These are phyloP conservation scores for Mesembryanthemum crystallinum DNA, from an alignment of 148 eudicot species.

Conservation along the genomic window DNA sequence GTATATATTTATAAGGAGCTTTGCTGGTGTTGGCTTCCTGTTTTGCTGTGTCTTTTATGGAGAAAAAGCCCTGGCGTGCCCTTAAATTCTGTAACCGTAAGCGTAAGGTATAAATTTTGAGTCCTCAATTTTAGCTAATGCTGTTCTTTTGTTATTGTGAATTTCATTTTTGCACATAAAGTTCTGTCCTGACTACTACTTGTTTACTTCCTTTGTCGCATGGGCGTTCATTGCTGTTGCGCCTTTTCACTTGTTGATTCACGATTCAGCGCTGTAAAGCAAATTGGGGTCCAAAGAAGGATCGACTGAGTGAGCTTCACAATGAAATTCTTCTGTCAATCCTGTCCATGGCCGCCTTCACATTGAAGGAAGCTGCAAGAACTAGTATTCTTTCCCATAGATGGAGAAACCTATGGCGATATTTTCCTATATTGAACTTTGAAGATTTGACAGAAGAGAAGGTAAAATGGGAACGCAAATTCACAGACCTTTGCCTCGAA, in stretches of 20 bases:
- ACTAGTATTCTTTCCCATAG: conserved; percentile 8
- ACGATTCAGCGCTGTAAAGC: not conserved
- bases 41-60: not conserved
- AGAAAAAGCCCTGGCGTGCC: not conserved
- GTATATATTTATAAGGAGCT: no score
- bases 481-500: not conserved
- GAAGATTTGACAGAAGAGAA: conserved; percentile 3
- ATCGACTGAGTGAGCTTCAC: conserved; percentile 9
- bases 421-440: conserved; percentile 1
- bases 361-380: not conserved
- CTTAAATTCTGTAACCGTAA: not conserved
- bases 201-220: not conserved
- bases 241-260: not conserved
- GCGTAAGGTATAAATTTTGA: not conserved
- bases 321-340: not conserved
- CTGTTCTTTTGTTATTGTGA: no score
- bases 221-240: not conserved
- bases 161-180: no score
- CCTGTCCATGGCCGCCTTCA: not conserved
- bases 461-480: no score
- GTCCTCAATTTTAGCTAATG: not conserved
- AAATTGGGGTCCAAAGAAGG: not conserved
- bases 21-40: not conserved
- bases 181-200: no score
- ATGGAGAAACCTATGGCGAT: conserved; percentile 10